phyloP scores from a whole-genome alignment of 805 yeast genomes.

The Suhomyces xylopsoci region DNA sequence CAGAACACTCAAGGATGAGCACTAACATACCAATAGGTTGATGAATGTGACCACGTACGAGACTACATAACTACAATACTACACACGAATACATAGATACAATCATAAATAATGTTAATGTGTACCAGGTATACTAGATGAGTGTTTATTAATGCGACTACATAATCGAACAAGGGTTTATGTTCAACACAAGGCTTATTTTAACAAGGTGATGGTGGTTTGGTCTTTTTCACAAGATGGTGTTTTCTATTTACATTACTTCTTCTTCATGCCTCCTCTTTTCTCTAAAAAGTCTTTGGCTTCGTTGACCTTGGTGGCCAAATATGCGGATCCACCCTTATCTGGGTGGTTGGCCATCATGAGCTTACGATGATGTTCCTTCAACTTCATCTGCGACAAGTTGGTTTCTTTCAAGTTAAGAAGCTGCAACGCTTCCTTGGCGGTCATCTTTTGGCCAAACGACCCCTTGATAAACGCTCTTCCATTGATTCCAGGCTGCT shows the following conservation, averaged over 20 bases:
- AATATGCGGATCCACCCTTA: conserved; percentile 85
- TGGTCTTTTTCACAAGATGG: too few relatives aligned
- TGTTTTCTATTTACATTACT: conserved; percentile 17
- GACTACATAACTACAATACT: too few relatives aligned
- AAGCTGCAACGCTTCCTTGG: conserved; percentile 84
- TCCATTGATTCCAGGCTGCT: conserved; percentile 65
- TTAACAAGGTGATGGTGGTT: too few relatives aligned
- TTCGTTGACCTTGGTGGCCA: conserved; percentile 90
- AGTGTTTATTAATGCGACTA: too few relatives aligned
- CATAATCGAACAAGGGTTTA: too few relatives aligned
- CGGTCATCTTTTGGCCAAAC: conserved; percentile 86
- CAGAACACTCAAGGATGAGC: too few relatives aligned
- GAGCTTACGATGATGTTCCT: conserved; percentile 76
- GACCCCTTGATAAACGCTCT: conserved; percentile 80
- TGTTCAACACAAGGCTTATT: too few relatives aligned
- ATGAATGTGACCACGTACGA: too few relatives aligned
- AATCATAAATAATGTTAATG: too few relatives aligned
- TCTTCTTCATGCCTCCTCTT: conserved; percentile 51
- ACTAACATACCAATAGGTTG: too few relatives aligned
- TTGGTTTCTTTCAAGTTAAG: conserved; percentile 70
- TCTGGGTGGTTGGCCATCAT: conserved; percentile 93
- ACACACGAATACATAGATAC: too few relatives aligned
- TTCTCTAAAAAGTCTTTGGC: conserved; percentile 82
- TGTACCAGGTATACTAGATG: too few relatives aligned
- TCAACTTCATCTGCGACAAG: conserved; percentile 59